Conservation (phyloP, 2,329 filamentous ascomycete genomes). For the Penicillium hesseltinei region DNA sequence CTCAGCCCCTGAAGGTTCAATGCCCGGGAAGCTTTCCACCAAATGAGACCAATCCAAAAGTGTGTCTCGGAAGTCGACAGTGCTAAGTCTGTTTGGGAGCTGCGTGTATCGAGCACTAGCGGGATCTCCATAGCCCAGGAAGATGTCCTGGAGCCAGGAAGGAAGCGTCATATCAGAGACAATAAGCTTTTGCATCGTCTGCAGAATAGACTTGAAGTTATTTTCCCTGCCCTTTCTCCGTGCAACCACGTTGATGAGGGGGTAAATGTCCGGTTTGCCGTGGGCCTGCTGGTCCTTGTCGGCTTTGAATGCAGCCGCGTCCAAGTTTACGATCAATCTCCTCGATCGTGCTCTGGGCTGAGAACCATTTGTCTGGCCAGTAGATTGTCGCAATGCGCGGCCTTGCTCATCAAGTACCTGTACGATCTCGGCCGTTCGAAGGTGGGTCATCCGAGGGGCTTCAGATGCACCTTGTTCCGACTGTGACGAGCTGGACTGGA, state of each 20-base stretch:
- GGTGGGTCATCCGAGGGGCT: conserved; percentile 64
- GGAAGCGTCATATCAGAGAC: conserved; percentile 83
- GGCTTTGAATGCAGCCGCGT: conserved; percentile 71
- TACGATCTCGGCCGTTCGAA: conserved; percentile 81
- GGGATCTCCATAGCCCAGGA: conserved; percentile 94
- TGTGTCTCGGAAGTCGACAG: conserved; percentile 87
- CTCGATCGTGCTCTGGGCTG: conserved; percentile 59
- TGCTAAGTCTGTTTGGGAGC: conserved; percentile 71
- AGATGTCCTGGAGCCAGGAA: conserved; percentile 92
- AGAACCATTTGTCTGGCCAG: conserved; percentile 62
- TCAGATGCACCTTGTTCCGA: conserved; percentile 44
- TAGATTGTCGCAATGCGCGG: conserved; percentile 62
- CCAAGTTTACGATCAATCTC: conserved; percentile 76
- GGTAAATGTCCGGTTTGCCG: conserved; percentile 77
- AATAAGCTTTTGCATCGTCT: conserved; percentile 84
- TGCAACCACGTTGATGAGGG: conserved; percentile 79
- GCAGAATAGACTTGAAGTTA: conserved; percentile 91
- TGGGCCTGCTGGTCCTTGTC: conserved; percentile 66
- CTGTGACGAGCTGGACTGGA: conserved; percentile 58
- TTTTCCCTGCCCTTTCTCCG: conserved; percentile 85
- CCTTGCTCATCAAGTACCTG: conserved; percentile 85
- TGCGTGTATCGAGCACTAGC: conserved; percentile 82
- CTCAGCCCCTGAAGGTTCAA: conserved; percentile 73
- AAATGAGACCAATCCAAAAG: conserved; percentile 96
- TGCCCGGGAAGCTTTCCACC: conserved; percentile 80